A percentile compares a stretch with the other conserved stretches of the same genome.
phyloP scores from a whole-genome alignment of 495 filamentous ascomycete species.

The Acidiella bohemica region DNA sequence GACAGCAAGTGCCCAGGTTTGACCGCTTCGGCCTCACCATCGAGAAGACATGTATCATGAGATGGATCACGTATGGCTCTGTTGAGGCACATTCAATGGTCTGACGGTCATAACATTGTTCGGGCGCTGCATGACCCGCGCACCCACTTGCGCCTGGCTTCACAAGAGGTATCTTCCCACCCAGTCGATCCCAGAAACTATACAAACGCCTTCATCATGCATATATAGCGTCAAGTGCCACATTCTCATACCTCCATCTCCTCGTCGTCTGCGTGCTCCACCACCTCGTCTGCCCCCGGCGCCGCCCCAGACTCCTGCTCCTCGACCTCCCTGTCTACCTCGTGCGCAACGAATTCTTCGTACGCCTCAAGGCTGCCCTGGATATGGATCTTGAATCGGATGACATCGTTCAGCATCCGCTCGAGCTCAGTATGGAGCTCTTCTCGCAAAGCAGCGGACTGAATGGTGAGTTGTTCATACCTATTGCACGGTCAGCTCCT shows the following conservation, averaged over 20 bases:
- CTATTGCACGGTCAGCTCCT: constrained; percentile 31
- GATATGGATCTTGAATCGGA: constrained; percentile 95
- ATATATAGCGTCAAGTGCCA: background rate
- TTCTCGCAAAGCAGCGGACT: constrained; percentile 72
- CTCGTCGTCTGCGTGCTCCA: constrained; percentile 5
- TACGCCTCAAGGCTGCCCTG: constrained; percentile 86
- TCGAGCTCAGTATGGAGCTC: constrained; percentile 93
- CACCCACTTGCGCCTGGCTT: background rate
- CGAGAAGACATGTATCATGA: too few relatives aligned
- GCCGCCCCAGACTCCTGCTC: constrained; percentile 24
- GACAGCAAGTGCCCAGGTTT: too few relatives aligned
- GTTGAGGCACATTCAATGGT: too few relatives aligned
- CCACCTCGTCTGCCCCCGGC: background rate
- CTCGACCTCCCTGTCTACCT: constrained; percentile 63
- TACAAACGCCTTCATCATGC: background rate
- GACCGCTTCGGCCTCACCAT: too few relatives aligned
- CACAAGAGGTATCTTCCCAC: background rate
- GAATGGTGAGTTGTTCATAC: constrained; percentile 79
- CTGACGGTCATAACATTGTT: too few relatives aligned
- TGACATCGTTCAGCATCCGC: constrained; percentile 89
- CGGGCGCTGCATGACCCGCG: too few relatives aligned
- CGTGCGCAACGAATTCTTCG: constrained; percentile 79
- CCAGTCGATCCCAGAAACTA: background rate
- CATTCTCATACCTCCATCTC: background rate
- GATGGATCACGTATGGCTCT: too few relatives aligned